These are phyloP conservation scores for Penicillium samsonianum DNA, from an alignment of 495 filamentous ascomycete genomes.

Conservation along the genomic window DNA sequence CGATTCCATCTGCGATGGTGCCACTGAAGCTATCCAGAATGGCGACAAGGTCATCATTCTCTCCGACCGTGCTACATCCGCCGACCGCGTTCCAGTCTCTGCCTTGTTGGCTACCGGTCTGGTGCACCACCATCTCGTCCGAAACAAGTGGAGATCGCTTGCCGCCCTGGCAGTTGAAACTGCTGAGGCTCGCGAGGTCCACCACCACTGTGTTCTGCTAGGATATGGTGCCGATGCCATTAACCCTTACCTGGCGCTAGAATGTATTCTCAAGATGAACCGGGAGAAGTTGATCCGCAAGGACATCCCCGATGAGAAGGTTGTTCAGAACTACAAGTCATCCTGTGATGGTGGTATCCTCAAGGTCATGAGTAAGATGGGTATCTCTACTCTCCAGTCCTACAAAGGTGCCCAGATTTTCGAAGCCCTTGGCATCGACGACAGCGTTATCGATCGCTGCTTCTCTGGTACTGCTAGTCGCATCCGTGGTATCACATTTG, in stretches of 20 bases:
- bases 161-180: constrained; percentile 91
- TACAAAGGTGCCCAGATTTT: constrained; percentile 99
- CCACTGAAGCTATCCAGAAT: constrained; percentile 80
- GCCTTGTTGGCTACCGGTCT: constrained; percentile 88
- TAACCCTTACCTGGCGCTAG: constrained; percentile 95
- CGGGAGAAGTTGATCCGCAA: constrained; percentile 92
- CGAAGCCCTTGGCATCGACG: constrained; percentile 96
- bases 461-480: constrained; percentile 95
- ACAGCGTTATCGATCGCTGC: constrained; percentile 92
- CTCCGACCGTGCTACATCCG: constrained; percentile 85
- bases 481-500: constrained; percentile 94
- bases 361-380: constrained; percentile 99
- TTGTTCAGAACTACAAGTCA: constrained; percentile 96
- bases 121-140: constrained; percentile 96
- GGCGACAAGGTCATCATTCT: constrained; percentile 87
- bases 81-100: constrained; percentile 84
- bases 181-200: constrained; percentile 95
- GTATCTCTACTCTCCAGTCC: constrained; percentile 95
- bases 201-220: constrained; percentile 97
- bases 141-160: constrained; percentile 93
- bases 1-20: constrained; percentile 84
- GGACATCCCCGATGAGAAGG: constrained; percentile 76
- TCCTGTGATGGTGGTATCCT: constrained; percentile 97
- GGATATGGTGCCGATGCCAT: constrained; percentile 96
- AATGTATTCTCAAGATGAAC: constrained; percentile 99